Base-by-base conservation (phyloP, 2,329 filamentous ascomycete genomes). In the Emmonsia crescens region DNA sequence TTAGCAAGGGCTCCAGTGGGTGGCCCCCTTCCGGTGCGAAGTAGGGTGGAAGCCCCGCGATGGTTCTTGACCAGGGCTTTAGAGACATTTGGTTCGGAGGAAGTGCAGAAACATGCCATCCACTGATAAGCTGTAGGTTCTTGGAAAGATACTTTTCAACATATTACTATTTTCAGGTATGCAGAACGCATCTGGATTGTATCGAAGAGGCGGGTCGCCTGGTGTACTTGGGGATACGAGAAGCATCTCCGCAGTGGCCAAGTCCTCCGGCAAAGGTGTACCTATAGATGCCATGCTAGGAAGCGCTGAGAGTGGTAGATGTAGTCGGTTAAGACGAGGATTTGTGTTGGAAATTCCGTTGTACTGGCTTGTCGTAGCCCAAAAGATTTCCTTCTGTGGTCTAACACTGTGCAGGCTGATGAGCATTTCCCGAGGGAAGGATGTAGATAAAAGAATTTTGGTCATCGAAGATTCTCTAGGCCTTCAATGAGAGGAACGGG, bases 11-110 rank as follows among this genome's bases (percentile, higher is more conserved):
- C 33, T 1, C 51, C 51, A 54, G 27, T 54, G n/a, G n/a, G n/a
- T 31, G 27, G 51, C 29, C 12, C 16, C 16, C 29, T 51, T 57
- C 58, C 8, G 61, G 55, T 21, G 61, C 44, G 31, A 62, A 57
- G 40, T 58, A 62, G 31, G 40, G 29, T 3, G 49, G 64, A 65
- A 61, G 40, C 67, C 21, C 65, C 51, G 68, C 67, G 5, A 70
- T 68, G 33, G 67, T 71, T 48, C 65, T 68, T 21, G 69, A 68
- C 46, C 68, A 71, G 31, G 59, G 61, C 33, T 40, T 31, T 24
- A 42, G 36, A 12, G 61, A n/a, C 44, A 58, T 27, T 38, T 24
- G 33, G 19, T 31, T 40, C 49, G 33, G 2, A 29, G n/a, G 42
- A 36, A 61, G 5, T 19, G 12, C 5, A 61, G 44, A 57, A 63